Conservation (phyloP, 2,329 filamentous ascomycete species). For the Colletotrichum coccodes region DNA sequence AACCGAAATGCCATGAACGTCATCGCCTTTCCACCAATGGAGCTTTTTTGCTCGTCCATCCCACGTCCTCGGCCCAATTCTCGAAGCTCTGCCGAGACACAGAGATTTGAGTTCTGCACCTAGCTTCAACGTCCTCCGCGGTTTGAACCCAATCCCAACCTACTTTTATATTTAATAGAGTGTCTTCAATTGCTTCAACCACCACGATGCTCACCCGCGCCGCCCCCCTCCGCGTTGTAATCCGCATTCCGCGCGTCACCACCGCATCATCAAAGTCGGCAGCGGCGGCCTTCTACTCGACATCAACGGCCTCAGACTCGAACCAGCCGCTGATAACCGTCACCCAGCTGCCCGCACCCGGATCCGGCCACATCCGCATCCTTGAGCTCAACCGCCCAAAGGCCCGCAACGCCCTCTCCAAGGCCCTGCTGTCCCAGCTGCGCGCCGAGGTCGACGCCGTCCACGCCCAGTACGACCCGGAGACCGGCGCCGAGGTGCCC, state of each 20-base stretch:
- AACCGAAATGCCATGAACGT: conserved; percentile 26
- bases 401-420: conserved; percentile 92
- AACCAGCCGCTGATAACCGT: conserved; percentile 69
- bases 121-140: not conserved
- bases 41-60: not conserved
- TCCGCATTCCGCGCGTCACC: conserved; percentile 34
- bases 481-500: conserved; percentile 62
- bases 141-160: not conserved
- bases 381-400: conserved; percentile 87
- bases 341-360: conserved; percentile 79
- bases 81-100: not conserved
- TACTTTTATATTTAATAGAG: too few species aligned
- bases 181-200: too few species aligned
- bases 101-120: not conserved
- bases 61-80: conserved; percentile 7
- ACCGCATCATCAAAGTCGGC: not conserved
- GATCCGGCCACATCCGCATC: conserved; percentile 85
- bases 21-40: conserved; percentile 27
- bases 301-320: conserved; percentile 51
- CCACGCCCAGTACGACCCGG: conserved; percentile 66
- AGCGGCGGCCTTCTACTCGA: conserved; percentile 49
- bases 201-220: conserved; percentile 46
- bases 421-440: conserved; percentile 77
- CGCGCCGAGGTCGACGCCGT: conserved; percentile 78
- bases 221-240: conserved; percentile 30